These are phyloP conservation scores for Claviceps monticola DNA, from an alignment of 2,329 filamentous ascomycete genomes.

Conservation along the genomic window DNA sequence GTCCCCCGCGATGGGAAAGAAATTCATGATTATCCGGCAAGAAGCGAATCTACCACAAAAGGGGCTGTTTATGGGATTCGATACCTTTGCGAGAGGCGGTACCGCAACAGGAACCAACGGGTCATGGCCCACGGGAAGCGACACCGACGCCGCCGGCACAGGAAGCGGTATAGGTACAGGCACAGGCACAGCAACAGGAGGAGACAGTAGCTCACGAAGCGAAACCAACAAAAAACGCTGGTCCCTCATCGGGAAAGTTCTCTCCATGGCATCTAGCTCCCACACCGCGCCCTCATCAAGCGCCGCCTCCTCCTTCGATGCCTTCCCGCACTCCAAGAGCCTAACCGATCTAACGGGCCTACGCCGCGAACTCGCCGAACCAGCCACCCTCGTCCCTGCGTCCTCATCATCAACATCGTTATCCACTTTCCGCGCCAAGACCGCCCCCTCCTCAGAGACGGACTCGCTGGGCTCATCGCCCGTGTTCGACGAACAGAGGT, in stretches of 20 bases:
- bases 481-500: conserved; percentile 40
- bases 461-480: conserved; percentile 43
- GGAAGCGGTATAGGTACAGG: no score
- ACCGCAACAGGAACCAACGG: no score
- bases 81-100: conserved; percentile 23
- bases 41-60: conserved; percentile 41
- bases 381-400: background rate
- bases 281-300: background rate
- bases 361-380: background rate
- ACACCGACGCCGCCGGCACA: no score
- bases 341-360: background rate
- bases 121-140: no score
- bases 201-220: no score
- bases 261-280: conserved; percentile 24
- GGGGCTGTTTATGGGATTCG: conserved; percentile 36
- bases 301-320: background rate
- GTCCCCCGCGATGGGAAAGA: conserved; percentile 69
- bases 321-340: background rate
- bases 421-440: conserved; percentile 9
- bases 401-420: conserved; percentile 1
- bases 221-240: conserved; percentile 40
- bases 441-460: conserved; percentile 32
- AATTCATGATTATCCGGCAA: conserved; percentile 78
- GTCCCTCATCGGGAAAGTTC: conserved; percentile 50
- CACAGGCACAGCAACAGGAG: no score